phyloP scores from a whole-genome alignment of 495 filamentous ascomycete species.

The Lichina pygmaea region DNA sequence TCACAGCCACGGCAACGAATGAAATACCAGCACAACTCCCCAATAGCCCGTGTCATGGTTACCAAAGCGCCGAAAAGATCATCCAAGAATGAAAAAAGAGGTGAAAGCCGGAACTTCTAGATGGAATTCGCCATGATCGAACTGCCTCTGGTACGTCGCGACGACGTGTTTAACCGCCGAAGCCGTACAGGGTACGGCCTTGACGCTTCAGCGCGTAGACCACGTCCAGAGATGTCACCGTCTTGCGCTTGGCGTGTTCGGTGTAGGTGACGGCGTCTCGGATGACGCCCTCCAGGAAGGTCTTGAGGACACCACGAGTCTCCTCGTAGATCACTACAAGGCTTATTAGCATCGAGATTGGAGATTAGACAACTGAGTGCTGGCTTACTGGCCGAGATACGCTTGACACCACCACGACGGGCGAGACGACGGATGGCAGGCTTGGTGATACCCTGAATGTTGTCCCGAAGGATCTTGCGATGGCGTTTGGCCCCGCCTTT shows the following conservation, averaged over 20 bases:
- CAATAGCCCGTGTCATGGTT: too few relatives aligned
- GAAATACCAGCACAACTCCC: too few relatives aligned
- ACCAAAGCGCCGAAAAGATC: too few relatives aligned
- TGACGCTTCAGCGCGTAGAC: slow-evolving; percentile 91
- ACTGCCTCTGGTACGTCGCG: too few relatives aligned
- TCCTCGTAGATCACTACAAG: slow-evolving; percentile 36
- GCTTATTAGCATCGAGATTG: neutral
- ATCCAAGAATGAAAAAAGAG: too few relatives aligned
- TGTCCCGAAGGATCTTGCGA: slow-evolving; percentile 98
- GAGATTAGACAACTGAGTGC: neutral
- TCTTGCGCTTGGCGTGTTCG: slow-evolving; percentile 95
- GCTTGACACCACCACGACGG: slow-evolving; percentile 35
- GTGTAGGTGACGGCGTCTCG: slow-evolving; percentile 97
- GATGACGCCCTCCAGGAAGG: slow-evolving; percentile 39
- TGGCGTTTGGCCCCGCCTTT: slow-evolving; percentile 98
- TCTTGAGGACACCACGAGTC: slow-evolving; percentile 38
- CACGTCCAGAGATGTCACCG: slow-evolving; percentile 81
- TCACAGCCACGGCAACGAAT: too few relatives aligned
- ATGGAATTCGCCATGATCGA: too few relatives aligned
- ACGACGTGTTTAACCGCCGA: slow-evolving; percentile 53
- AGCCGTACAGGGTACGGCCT: slow-evolving; percentile 91
- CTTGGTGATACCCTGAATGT: slow-evolving; percentile 76
- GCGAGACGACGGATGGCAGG: slow-evolving; percentile 42
- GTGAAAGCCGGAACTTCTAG: too few relatives aligned
- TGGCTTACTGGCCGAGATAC: slow-evolving; percentile 28